Percentiles rank a stretch among this genome's conserved stretches.
Conservation (phyloP, 345 rosid species). For the Noccaea caerulescens region DNA sequence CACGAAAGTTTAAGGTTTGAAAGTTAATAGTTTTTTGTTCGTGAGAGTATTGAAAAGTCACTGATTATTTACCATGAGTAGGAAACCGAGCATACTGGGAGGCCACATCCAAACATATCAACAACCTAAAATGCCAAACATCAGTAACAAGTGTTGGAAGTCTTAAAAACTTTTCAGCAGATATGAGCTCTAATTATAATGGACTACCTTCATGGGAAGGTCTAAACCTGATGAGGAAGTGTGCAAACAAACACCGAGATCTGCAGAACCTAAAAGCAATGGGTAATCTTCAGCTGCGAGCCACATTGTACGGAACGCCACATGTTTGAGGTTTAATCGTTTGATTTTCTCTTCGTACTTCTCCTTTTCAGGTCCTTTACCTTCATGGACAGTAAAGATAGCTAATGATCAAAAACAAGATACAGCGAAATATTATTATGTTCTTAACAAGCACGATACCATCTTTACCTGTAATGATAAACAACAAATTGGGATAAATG, state of each 20-base stretch:
- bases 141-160: not conserved
- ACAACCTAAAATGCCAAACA: constrained; percentile 64
- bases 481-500: constrained; percentile 75
- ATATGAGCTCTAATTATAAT: constrained; percentile 18
- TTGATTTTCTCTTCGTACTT: constrained; percentile 85
- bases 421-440: constrained; percentile 1
- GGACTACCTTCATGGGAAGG: constrained; percentile 91
- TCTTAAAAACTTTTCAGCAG: not conserved
- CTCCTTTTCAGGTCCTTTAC: constrained; percentile 95
- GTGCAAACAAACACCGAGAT: constrained; percentile 95
- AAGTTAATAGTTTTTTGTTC: not conserved
- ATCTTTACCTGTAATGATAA: constrained; percentile 80
- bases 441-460: not conserved
- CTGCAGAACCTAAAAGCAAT: constrained; percentile 89
- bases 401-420: constrained; percentile 9
- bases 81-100: constrained; percentile 94
- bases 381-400: constrained; percentile 46
- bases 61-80: constrained; percentile 75
- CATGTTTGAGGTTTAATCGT: constrained; percentile 72
- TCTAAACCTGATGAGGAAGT: constrained; percentile 97
- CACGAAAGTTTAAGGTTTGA: constrained; percentile 25
- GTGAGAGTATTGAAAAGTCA: constrained; percentile 12
- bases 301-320: constrained; percentile 97
- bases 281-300: constrained; percentile 96
- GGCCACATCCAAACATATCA: constrained; percentile 98